These are phyloP conservation scores for Paralagenidium karlingii DNA, from an alignment of 352 stramenopile genomes.

Conservation along the genomic window DNA sequence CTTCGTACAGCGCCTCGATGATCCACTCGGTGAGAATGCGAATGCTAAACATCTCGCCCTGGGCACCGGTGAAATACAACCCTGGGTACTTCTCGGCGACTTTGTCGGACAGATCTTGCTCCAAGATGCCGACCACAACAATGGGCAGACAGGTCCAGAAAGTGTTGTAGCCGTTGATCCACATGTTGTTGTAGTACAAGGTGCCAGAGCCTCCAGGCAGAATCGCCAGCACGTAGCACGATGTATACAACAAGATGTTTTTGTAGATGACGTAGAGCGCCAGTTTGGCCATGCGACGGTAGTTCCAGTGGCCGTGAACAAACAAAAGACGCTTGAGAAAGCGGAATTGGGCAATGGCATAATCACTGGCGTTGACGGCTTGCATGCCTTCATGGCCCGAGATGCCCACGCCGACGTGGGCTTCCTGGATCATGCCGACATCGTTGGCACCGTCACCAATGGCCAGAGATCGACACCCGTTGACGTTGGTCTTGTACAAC, in stretches of 20 bases:
- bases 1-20: constrained; percentile 66
- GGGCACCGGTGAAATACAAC: constrained; percentile 66
- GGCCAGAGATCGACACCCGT: constrained; percentile 83
- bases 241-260: constrained; percentile 88
- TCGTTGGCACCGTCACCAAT: constrained; percentile 99
- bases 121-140: constrained; percentile 51
- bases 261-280: constrained; percentile 99
- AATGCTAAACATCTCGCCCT: constrained; percentile 74
- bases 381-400: constrained; percentile 97
- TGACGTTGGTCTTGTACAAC: constrained; percentile 76
- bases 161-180: constrained; percentile 94
- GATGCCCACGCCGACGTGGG: constrained; percentile 97
- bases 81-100: constrained; percentile 70
- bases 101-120: constrained; percentile 62
- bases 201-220: constrained; percentile 60
- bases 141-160: constrained; percentile 93
- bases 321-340: constrained; percentile 94
- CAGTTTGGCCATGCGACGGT: constrained; percentile 91
- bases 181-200: constrained; percentile 84
- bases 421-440: constrained; percentile 99
- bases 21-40: constrained; percentile 77
- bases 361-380: constrained; percentile 97
- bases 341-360: constrained; percentile 97
- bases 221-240: constrained; percentile 82
- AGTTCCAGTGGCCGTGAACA: constrained; percentile 98